Conservation (phyloP, 116 monocot species). For the Cymodocea nodosa region DNA sequence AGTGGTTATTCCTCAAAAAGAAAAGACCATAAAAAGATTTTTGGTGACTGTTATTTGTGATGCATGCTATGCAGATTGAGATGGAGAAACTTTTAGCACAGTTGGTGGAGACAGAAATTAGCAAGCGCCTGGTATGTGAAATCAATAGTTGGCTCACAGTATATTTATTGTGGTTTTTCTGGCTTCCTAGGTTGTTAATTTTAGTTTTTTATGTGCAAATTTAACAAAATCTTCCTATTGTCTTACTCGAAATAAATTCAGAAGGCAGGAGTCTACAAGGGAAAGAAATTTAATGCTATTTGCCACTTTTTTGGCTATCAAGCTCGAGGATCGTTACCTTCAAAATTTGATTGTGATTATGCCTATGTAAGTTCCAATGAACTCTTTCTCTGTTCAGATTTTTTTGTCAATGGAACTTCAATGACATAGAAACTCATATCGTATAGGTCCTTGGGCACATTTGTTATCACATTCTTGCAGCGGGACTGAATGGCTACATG, state of each 20-base stretch:
- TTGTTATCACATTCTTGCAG: conserved; percentile 71
- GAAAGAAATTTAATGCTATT: conserved; percentile 97
- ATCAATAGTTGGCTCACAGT: background rate
- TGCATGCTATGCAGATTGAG: conserved; percentile 55
- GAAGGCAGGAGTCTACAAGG: conserved; percentile 92
- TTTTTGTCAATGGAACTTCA: no score
- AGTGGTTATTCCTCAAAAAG: no score
- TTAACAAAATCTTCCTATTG: no score
- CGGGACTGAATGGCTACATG: conserved; percentile 84
- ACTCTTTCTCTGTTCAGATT: no score
- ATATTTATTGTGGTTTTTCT: no score
- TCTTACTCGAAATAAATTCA: conserved; percentile 6
- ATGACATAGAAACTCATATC: background rate
- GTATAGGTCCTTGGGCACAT: conserved; percentile 64
- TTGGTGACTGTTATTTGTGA: background rate
- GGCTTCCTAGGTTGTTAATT: no score
- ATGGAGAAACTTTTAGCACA: conserved; percentile 89
- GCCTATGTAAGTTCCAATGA: conserved; percentile 38
- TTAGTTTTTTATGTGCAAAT: no score
- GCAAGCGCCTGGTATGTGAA: conserved; percentile 68
- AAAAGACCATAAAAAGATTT: background rate
- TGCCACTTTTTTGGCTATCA: conserved; percentile 96
- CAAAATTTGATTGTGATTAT: conserved; percentile 96
- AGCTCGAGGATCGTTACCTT: conserved; percentile 87
- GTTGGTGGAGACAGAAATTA: conserved; percentile 85